A percentile compares a stretch with the other conserved stretches of the same genome.
Evolutionary conservation across 2,329 filamentous ascomycete genomes (phyloP).

Genomic region (Colletotrichum destructivum): DNA sequence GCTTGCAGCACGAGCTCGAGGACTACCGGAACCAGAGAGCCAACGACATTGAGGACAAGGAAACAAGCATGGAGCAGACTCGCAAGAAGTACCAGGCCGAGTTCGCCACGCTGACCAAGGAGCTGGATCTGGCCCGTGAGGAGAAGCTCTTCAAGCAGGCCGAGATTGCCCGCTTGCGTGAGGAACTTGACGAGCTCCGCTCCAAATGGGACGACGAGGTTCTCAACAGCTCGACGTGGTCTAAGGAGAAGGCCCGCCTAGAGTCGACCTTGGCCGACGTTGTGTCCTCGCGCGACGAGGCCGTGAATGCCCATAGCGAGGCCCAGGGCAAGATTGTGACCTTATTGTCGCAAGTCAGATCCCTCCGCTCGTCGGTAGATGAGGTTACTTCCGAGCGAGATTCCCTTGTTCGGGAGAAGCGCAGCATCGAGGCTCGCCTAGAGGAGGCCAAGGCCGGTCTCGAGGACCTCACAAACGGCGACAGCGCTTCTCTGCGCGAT

Average conservation of each 20-base stretch:
- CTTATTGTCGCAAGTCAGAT: constrained; percentile 89
- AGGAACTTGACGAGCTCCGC: constrained; percentile 94
- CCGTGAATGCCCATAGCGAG: constrained; percentile 92
- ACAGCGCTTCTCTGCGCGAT: constrained; percentile 89
- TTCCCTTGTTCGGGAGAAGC: constrained; percentile 88
- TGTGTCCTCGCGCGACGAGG: constrained; percentile 92
- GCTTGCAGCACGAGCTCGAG: constrained; percentile 96
- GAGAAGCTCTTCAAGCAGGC: constrained; percentile 88
- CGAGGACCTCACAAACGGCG: constrained; percentile 88
- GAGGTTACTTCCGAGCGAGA: constrained; percentile 90
- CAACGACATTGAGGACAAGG: constrained; percentile 97
- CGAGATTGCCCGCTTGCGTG: constrained; percentile 89
- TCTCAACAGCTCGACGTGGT: constrained; percentile 97
- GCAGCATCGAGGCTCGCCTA: constrained; percentile 85
- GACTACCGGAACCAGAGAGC: constrained; percentile 96
- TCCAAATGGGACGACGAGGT: constrained; percentile 99
- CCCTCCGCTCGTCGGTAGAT: constrained; percentile 86
- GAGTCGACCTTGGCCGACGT: constrained; percentile 92
- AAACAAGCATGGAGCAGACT: constrained; percentile 95
- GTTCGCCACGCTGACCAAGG: constrained; percentile 89
- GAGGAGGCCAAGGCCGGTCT: constrained; percentile 90
- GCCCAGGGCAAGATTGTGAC: constrained; percentile 94
- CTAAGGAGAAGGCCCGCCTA: constrained; percentile 94
- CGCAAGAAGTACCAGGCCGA: constrained; percentile 97
- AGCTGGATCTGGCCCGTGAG: constrained; percentile 93